These are phyloP conservation scores for Sarcodon aspratus DNA, from an alignment of 768 basidiomycete genomes.

Conservation along the genomic window DNA sequence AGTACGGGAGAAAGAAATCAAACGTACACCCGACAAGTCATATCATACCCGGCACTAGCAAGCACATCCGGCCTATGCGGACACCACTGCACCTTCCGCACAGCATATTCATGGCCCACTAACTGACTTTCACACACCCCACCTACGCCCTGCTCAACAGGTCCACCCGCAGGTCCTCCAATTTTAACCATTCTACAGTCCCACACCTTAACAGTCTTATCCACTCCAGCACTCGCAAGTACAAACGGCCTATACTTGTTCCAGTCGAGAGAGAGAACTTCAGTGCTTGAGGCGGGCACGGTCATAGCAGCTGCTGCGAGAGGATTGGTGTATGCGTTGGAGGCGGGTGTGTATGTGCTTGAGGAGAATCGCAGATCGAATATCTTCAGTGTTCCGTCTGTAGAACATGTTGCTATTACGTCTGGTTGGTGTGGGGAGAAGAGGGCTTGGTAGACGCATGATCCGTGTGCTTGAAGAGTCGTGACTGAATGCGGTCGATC, in stretches of 20 bases:
- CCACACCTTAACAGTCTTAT: conserved; percentile 69
- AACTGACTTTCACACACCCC: conserved; percentile 62
- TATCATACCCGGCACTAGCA: conserved; percentile 80
- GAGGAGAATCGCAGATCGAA: conserved; percentile 68
- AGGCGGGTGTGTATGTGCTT: conserved; percentile 26
- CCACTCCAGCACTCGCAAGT: conserved; percentile 72
- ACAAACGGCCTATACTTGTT: conserved; percentile 81
- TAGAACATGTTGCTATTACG: conserved; percentile 71
- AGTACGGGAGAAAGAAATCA: background rate
- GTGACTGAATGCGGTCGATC: conserved; percentile 67
- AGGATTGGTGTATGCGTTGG: conserved; percentile 54
- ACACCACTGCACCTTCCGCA: conserved; percentile 84
- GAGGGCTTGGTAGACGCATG: conserved; percentile 82
- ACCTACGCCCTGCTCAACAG: conserved; percentile 40
- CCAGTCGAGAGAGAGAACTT: conserved; percentile 81
- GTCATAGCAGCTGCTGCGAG: conserved; percentile 64
- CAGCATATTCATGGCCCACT: conserved; percentile 82
- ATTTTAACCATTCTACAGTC: conserved; percentile 78
- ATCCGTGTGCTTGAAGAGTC: conserved; percentile 74
- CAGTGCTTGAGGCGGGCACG: conserved; percentile 65
- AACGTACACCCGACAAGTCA: conserved; percentile 86
- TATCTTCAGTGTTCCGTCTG: conserved; percentile 75
- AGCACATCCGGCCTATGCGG: conserved; percentile 65
- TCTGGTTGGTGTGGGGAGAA: conserved; percentile 91
- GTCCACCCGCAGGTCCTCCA: conserved; percentile 26